Conservation (phyloP, 2,329 filamentous ascomycete genomes). For the Capronia epimyces region DNA sequence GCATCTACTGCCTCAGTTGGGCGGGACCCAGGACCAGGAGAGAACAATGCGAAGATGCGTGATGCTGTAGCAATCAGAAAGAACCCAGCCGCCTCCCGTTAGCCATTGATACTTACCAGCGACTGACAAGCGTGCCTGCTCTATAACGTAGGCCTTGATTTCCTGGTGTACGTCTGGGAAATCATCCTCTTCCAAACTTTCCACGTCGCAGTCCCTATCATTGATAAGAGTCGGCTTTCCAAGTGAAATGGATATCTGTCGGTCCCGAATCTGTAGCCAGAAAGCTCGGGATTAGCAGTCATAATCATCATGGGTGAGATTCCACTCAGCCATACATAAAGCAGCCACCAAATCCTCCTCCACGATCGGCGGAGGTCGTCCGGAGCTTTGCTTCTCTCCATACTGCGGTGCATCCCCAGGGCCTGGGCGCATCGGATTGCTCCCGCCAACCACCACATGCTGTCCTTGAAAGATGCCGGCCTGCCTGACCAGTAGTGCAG, state of each 20-base stretch:
- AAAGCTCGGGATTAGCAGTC: neutral
- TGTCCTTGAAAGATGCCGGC: conserved; percentile 46
- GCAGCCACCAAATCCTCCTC: conserved; percentile 51
- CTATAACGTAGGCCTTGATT: neutral
- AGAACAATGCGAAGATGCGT: too few relatives aligned
- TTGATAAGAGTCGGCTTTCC: conserved; percentile 8
- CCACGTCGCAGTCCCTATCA: conserved; percentile 13
- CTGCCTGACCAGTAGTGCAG: conserved; percentile 54
- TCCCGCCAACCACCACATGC: conserved; percentile 48
- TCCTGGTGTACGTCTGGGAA: neutral
- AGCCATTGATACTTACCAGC: too few relatives aligned
- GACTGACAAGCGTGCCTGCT: neutral
- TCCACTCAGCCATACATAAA: conserved; percentile 47
- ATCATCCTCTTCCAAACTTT: conserved; percentile 9
- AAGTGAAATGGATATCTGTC: conserved; percentile 42
- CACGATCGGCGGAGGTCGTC: conserved; percentile 37
- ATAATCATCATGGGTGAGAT: neutral
- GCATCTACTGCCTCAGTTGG: too few relatives aligned
- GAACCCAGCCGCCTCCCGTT: too few relatives aligned
- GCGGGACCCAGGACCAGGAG: too few relatives aligned
- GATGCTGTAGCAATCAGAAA: too few relatives aligned
- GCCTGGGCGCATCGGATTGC: conserved; percentile 49
- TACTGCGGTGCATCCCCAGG: conserved; percentile 5
- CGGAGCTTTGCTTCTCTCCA: conserved; percentile 4
- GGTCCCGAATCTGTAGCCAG: conserved; percentile 39